Evolutionary conservation across 2,329 filamentous ascomycete species (phyloP).

Genomic region (Botrytis byssoidea): DNA sequence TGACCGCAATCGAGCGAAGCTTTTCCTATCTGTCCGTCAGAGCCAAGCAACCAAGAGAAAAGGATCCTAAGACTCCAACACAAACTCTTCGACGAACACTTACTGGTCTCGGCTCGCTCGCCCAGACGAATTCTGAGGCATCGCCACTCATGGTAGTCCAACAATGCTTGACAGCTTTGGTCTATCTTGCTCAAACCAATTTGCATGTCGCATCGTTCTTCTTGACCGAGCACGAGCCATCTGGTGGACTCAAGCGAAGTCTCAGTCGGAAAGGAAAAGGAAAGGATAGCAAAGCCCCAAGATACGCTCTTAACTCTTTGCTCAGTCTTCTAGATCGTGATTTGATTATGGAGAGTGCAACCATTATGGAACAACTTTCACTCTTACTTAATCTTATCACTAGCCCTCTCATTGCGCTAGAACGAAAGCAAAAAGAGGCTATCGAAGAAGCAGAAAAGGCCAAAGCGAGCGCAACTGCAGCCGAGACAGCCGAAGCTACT

Average conservation of each 20-base stretch:
- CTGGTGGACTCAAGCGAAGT: slow-evolving; percentile 72
- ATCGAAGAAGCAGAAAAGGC: slow-evolving; percentile 50
- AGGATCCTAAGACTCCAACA: slow-evolving; percentile 68
- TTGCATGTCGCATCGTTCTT: slow-evolving; percentile 88
- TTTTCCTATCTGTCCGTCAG: slow-evolving; percentile 90
- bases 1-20: slow-evolving; percentile 90
- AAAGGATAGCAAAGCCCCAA: slow-evolving; percentile 79
- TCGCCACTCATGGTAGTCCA: slow-evolving; percentile 94
- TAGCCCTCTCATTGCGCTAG: slow-evolving; percentile 74
- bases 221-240: slow-evolving; percentile 87
- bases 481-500: slow-evolving; percentile 30
- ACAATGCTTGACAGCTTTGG: slow-evolving; percentile 84
- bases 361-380: slow-evolving; percentile 92
- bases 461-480: slow-evolving; percentile 34
- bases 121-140: slow-evolving; percentile 72
- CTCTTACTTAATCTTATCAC: slow-evolving; percentile 86
- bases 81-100: slow-evolving; percentile 74
- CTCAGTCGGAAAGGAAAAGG: slow-evolving; percentile 81
- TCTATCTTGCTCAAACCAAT: slow-evolving; percentile 80
- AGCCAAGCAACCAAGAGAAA: slow-evolving; percentile 73
- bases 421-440: slow-evolving; percentile 78
- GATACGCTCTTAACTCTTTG: slow-evolving; percentile 89
- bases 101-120: slow-evolving; percentile 53
- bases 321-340: slow-evolving; percentile 87
- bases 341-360: slow-evolving; percentile 93